phyloP scores from a whole-genome alignment of 169 alveolate species.

The Plasmodium vivax region DNA sequence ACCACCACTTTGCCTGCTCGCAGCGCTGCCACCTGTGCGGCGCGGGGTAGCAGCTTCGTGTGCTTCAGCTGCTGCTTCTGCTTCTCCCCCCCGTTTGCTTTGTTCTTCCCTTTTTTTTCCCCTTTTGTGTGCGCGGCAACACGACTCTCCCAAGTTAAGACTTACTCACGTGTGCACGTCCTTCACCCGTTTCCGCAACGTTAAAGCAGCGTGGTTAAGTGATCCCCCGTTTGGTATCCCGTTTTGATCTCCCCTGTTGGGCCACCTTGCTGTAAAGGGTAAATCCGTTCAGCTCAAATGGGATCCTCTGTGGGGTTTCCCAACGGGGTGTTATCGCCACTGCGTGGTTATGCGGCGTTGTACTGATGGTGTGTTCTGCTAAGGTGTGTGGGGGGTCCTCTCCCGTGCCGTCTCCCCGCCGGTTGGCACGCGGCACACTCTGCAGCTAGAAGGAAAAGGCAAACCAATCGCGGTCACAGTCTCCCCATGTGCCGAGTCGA shows the following conservation, averaged over 20 bases:
- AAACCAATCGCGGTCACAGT: neutral
- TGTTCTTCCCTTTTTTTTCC: neutral
- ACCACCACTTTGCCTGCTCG: slow-evolving; percentile 35
- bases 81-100: neutral
- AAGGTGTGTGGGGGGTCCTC: neutral
- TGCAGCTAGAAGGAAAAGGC: neutral
- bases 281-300: neutral
- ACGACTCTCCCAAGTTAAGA: neutral
- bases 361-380: neutral
- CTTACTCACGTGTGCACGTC: neutral
- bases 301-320: neutral
- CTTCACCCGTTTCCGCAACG: neutral
- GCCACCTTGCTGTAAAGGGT: neutral
- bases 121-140: neutral
- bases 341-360: neutral
- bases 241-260: no score
- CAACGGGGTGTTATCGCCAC: neutral
- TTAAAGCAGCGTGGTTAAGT: neutral
- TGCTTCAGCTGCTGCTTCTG: neutral
- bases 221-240: neutral
- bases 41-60: neutral
- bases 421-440: neutral
- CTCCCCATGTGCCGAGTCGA: neutral
- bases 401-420: neutral
- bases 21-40: slow-evolving; percentile 24